Base-by-base conservation (phyloP, 495 filamentous ascomycete genomes). In the Cudoniella acicularis region DNA sequence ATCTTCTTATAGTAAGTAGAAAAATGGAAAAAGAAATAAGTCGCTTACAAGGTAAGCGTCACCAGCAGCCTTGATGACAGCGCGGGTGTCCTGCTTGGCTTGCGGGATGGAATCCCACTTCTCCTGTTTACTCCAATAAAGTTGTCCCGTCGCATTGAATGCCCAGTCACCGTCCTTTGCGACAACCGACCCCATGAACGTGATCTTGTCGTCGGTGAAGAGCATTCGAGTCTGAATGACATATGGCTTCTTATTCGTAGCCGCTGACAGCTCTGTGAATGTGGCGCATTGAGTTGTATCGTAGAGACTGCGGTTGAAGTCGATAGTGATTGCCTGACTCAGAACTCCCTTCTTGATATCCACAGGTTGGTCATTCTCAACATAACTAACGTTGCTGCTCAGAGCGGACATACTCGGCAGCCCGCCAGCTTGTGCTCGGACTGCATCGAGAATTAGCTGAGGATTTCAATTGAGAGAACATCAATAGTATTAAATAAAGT, bases 41-140 rank as follows among this genome's bases (percentile, higher is more conserved):
- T n/a, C n/a, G n/a, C n/a, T n/a, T n/a, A n/a, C n/a, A 42, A 80
- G 58, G 43, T 80, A 80, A 0, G 75, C 73, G 51, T 80, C 77
- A 1, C 70, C 76, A 0, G 76, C 77, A 0, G 75, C 72, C 54
- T 77, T 64, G 63, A 79, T 75, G 0, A 66, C 72, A 0, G 65
- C 73, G 1, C 74, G 70, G 2, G 59, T 66, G 61, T 75, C 73
- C 0, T 67, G 67, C 56, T 69, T 64, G 23, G 17, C 67, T 40
- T 63, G 70, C 8, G 75, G 73, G 57, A 79, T 72, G 11, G 64
- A 46, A 10, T 62, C 67, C 76, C 74, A 79, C 30, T 56, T 68
- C 64, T 79, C 75, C 40, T 69, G 48, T 52, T 67, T 65, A 4
- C 67, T 68, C 65, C 67, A 74, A 10, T 56, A 23, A 16, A 69